These are phyloP conservation scores for Cyclanthera cordifolia DNA, from an alignment of 306 rosid genomes.

Conservation along the genomic window DNA sequence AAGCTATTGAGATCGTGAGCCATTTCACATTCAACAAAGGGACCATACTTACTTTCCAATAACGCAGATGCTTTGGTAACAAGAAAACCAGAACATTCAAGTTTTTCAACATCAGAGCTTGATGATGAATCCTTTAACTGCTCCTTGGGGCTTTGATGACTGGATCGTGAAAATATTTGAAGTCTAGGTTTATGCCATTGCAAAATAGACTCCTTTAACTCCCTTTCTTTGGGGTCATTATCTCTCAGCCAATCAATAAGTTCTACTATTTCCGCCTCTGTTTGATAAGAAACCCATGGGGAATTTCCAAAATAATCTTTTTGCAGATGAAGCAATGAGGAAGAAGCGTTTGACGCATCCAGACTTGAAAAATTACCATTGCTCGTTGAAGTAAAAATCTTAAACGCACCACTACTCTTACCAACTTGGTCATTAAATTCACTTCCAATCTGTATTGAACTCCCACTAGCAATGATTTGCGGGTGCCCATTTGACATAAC, in stretches of 20 bases:
- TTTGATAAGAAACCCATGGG: slow-evolving; percentile 62
- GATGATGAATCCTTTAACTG: slow-evolving; percentile 23
- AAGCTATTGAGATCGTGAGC: slow-evolving; percentile 41
- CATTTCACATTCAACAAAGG: slow-evolving; percentile 40
- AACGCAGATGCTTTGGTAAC: slow-evolving; percentile 55
- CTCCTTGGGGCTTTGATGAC: slow-evolving; percentile 33
- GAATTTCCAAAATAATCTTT: slow-evolving; percentile 26
- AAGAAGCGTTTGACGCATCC: slow-evolving; percentile 29
- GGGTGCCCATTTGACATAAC: slow-evolving; percentile 36
- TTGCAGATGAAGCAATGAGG: slow-evolving; percentile 27
- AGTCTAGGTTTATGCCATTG: slow-evolving; percentile 54
- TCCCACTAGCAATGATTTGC: slow-evolving; percentile 54
- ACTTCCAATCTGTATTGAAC: slow-evolving; percentile 24
- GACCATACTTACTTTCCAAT: slow-evolving; percentile 66
- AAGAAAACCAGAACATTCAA: slow-evolving; percentile 32
- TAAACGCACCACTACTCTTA: slow-evolving; percentile 23
- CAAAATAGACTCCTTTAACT: slow-evolving; percentile 62
- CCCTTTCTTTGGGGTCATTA: slow-evolving; percentile 59
- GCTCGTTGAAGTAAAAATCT: slow-evolving; percentile 28
- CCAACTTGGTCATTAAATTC: slow-evolving; percentile 23
- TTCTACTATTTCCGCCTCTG: slow-evolving; percentile 55
- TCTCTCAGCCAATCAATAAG: slow-evolving; percentile 61
- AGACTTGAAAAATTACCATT: slow-evolving; percentile 18
- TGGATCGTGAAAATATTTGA: slow-evolving; percentile 30
- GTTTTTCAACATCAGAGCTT: slow-evolving; percentile 29